phyloP scores from a whole-genome alignment of 495 filamentous ascomycete genomes.

The Penicillium dipodomyicola region DNA sequence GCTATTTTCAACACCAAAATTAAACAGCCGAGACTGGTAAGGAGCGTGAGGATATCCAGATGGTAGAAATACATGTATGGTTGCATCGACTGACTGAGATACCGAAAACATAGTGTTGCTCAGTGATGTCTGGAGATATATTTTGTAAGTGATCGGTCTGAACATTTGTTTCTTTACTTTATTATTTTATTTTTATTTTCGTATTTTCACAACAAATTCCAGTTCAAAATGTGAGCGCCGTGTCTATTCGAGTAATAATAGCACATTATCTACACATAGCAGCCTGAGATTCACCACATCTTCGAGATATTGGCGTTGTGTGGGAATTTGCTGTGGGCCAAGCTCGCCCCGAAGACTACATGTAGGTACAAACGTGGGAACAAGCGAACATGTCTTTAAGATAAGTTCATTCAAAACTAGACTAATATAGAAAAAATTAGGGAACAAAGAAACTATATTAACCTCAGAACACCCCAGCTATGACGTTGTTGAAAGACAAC shows the following conservation, averaged over 20 bases:
- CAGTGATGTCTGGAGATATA: too few relatives aligned
- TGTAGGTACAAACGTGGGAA: not conserved
- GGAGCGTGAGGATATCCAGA: too few relatives aligned
- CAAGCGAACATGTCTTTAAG: not conserved
- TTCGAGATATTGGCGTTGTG: not conserved
- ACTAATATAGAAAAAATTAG: not conserved
- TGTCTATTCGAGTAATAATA: not conserved
- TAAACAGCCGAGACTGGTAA: too few relatives aligned
- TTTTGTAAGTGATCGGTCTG: too few relatives aligned
- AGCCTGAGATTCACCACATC: not conserved
- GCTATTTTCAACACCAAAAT: too few relatives aligned
- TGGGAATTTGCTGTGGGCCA: too few relatives aligned
- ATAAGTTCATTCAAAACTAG: not conserved
- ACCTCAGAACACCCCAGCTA: constrained; percentile 11
- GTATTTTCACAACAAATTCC: not conserved
- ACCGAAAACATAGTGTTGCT: too few relatives aligned
- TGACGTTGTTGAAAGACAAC: constrained; percentile 15
- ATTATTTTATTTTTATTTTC: too few relatives aligned
- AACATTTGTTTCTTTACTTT: too few relatives aligned
- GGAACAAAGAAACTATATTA: not conserved
- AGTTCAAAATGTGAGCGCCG: not conserved
- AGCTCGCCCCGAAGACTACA: not conserved
- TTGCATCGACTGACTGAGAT: too few relatives aligned
- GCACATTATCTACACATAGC: not conserved
- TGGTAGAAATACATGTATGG: too few relatives aligned